Base-by-base conservation (phyloP, 2,329 filamentous ascomycete species). In the Epichloe brachyelytri region DNA sequence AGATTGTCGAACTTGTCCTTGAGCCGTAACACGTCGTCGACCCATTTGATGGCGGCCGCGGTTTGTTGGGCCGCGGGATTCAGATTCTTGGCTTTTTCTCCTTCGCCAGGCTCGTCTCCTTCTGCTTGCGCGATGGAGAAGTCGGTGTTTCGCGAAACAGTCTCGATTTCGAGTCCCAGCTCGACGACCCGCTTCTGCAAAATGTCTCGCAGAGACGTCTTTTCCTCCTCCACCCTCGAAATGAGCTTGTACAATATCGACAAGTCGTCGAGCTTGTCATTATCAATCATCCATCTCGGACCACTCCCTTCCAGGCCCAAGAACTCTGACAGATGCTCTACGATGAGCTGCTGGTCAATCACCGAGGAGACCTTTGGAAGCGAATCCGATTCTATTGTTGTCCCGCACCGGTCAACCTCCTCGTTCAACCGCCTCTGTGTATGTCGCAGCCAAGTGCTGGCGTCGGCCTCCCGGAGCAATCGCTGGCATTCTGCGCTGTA, bases 1-100 rank as follows among this genome's bases (percentile, higher is more conserved):
- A 98, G 78, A 12, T 69, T 76, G 64, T 97, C 90, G 60, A 95
- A 97, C 63, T 93, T 94, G 58, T 86, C 83, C 67, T 97, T 96
- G 30, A 98, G 73, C 17, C 70, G 69, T 46, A 98, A 71, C 2
- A 97, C 86, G 59, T 95, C 89, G 59, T 95, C 88, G 2, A 97
- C 91, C 93, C 93, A 98, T 60, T 86, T 88, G 59, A 97, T 85
- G 0, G 93, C 93, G 2, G 89, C 86, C 0, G 81, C 78, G 0
- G 93, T 97, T 62, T 90, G 85, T 63, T 88, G 85, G 30, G 88
- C 90, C 7, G 83, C 71, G 1, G 78, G 63, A 38, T 67, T 68
- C 45, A 69, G 48, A 7, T 60, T 36, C 57, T 65, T 69, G 40
- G 59, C 38, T 56, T 65, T 69, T 19, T 68, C 66, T 15, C 63